Percentiles rank a stretch among this genome's conserved stretches.
These are phyloP conservation scores for Ananas comosus DNA, from an alignment of 176 grass and related monocot species.

Conservation along the genomic window DNA sequence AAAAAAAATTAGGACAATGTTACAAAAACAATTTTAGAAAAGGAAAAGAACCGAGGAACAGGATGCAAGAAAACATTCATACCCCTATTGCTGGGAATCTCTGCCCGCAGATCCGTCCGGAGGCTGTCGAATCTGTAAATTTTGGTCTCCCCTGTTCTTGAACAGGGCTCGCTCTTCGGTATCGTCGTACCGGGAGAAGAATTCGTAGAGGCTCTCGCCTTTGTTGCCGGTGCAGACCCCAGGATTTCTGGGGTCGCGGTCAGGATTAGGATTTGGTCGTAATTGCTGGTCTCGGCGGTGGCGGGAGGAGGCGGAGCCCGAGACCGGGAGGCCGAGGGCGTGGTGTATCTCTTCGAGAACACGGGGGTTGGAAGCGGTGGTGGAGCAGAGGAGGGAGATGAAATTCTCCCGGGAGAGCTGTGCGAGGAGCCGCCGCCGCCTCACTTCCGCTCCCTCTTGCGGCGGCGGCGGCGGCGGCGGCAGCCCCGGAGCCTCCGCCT, in stretches of 20 bases:
- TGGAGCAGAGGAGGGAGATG: neutral
- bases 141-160: no score
- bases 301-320: no score
- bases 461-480: neutral
- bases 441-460: conserved; percentile 23
- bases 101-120: no score
- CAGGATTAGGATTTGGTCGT: neutral
- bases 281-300: no score
- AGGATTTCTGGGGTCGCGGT: neutral
- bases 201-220: neutral
- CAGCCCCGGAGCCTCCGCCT: conserved; percentile 6
- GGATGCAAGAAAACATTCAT: no score
- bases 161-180: neutral
- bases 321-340: neutral
- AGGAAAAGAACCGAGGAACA: no score
- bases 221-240: neutral
- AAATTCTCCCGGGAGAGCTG: neutral
- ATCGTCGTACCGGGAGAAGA: neutral
- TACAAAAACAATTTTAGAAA: no score
- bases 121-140: no score
- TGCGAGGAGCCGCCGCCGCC: neutral
- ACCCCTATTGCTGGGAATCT: no score
- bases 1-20: no score
- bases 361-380: neutral
- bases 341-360: neutral